Evolutionary conservation across 441 rosid genomes (phyloP).

Genomic region (Pelargonium fulgidum): DNA sequence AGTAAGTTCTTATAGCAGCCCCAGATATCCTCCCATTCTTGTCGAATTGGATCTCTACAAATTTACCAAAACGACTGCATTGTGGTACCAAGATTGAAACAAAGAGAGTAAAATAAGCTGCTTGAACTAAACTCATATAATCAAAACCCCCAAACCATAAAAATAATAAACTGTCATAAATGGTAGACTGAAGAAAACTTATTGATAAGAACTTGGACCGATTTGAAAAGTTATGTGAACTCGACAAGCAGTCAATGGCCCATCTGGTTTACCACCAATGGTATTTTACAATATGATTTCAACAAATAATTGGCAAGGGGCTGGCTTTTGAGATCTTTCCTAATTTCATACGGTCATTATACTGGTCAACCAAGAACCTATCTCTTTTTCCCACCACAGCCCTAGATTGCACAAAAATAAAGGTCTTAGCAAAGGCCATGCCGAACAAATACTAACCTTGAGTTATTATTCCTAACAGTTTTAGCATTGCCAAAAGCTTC

Average conservation of each 20-base stretch:
- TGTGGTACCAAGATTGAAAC: conserved; percentile 25
- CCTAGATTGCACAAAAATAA: not conserved
- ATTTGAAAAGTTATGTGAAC: not conserved
- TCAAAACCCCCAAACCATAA: not conserved
- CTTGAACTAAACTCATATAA: conserved; percentile 11
- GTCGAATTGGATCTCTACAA: conserved; percentile 98
- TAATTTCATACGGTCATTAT: not conserved
- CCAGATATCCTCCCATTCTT: conserved; percentile 97
- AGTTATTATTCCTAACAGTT: conserved; percentile 95
- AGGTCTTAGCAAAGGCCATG: conserved; percentile 8
- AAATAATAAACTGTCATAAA: not conserved
- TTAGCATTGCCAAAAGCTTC: conserved; percentile 99
- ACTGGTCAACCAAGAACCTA: conserved; percentile 12
- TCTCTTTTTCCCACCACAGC: not conserved
- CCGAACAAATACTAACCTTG: conserved; percentile 51
- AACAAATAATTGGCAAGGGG: not conserved
- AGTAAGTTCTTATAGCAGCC: conserved; percentile 93
- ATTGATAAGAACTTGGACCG: too few relatives aligned
- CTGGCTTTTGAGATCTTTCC: not conserved
- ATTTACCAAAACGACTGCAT: conserved; percentile 98
- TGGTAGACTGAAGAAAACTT: conserved; percentile 2
- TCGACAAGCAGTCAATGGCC: not conserved
- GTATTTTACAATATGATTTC: not conserved
- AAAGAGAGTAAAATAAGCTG: conserved; percentile 10
- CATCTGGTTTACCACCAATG: not conserved